Evolutionary conservation across 2,329 filamentous ascomycete genomes (phyloP), one percentile per base, ranked within the genome.

Genomic region (Pseudocercospora eumusae): DNA sequence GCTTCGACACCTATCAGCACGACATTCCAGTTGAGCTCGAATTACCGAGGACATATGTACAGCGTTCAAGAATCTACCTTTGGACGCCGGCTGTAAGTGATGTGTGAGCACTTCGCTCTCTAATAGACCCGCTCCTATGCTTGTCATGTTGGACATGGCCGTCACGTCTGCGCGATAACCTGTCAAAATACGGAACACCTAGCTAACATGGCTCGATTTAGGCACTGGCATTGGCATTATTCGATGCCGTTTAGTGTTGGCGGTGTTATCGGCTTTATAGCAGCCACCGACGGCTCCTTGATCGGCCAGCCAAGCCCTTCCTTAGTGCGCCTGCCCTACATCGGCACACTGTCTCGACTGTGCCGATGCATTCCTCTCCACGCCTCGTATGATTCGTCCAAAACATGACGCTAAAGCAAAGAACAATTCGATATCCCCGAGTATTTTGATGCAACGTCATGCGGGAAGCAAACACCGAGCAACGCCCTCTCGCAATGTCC

Each of bases 21-120:
- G 57, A 65, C 11, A n/a, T 63, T 4, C 63, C 64, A 33, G 66
- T 31, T 4, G 71, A 25, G 61, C 55, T 27, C 27, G 42, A 8
- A 54, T 67, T 63, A 20, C 83, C 84, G 0, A 77, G 73, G 21
- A 86, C 85, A n/a, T n/a, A n/a, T n/a, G 0, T 87, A 88, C 71
- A 81, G 85, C 9, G 82, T 84, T 60, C 80, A 85, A 25, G 90
- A 93, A 73, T 77, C 80, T 1, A 87, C 83, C 0, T 93, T 96
- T 68, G 86, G 86, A 10, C 85, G 90, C 7, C 83, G 88, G 4
- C 78, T 96, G 4, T 49, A 49, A 49, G 45, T 49, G 21, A 21
- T n/a, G 8, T 44, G 20, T 44, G 40, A 44, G n/a, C 40, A 44
- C n/a, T 18, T 44, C 20, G 40, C n/a, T 49, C 45, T 9, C 5